A percentile compares a stretch with the other conserved stretches of the same genome.
phyloP scores from a whole-genome alignment of 768 basidiomycete species.

The Ephemerocybe angulata region DNA sequence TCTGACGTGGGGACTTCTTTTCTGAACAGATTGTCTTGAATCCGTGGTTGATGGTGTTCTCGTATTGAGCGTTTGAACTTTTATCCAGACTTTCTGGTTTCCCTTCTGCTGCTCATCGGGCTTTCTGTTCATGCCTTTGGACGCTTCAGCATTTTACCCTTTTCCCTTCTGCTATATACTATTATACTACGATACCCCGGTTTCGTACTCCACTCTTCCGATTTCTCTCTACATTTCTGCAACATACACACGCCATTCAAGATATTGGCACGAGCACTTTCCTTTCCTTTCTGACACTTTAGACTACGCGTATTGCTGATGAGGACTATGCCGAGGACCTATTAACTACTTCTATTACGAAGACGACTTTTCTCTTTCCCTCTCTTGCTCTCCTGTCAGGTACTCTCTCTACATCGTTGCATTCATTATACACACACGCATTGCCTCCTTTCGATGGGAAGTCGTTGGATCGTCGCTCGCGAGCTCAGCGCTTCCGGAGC shows the following conservation, averaged over 20 bases:
- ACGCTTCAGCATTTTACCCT: neutral
- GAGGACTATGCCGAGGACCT: no score
- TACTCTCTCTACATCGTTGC: neutral
- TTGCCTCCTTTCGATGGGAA: neutral
- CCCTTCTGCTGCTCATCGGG: no score
- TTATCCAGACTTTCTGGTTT: neutral
- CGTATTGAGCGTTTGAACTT: conserved; percentile 36
- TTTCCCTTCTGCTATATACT: neutral
- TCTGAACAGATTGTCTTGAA: conserved; percentile 37
- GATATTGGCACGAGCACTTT: neutral
- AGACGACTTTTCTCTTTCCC: neutral
- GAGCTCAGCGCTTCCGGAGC: no score
- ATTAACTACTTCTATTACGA: neutral
- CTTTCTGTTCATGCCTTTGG: neutral
- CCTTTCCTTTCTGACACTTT: neutral
- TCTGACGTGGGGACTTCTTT: conserved; percentile 1
- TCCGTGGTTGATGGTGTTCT: conserved; percentile 67
- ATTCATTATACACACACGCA: neutral
- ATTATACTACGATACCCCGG: neutral
- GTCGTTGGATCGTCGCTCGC: neutral
- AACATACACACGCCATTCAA: neutral
- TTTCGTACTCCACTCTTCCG: neutral
- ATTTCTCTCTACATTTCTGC: neutral
- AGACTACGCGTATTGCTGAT: no score
- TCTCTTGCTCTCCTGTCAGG: neutral